Conservation (phyloP, 768 basidiomycete species). For the Suillus subaureus region DNA sequence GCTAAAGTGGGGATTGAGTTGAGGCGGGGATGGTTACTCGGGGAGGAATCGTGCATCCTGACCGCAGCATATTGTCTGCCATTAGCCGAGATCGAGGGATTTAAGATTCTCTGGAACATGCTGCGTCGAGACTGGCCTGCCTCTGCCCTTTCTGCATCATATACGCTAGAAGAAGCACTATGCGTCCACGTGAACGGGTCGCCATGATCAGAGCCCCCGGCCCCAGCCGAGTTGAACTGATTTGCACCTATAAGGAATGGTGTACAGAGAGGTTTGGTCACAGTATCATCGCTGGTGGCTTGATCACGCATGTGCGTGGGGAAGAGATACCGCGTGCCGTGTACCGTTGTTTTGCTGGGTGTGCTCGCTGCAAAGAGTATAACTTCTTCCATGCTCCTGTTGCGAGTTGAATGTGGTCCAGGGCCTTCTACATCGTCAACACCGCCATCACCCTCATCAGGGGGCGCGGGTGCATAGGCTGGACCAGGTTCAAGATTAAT, state of each 20-base stretch:
- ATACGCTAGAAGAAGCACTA: not conserved
- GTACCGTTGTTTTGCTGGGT: conserved; percentile 33
- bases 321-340: conserved; percentile 27
- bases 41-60: conserved; percentile 5
- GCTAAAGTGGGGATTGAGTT: not conserved
- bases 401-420: not conserved
- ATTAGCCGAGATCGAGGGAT: not conserved
- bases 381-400: conserved; percentile 29
- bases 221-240: conserved; percentile 26
- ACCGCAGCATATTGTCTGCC: conserved; percentile 13
- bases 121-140: not conserved
- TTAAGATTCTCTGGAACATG: conserved; percentile 5
- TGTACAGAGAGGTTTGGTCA: conserved; percentile 2
- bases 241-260: conserved; percentile 17
- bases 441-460: conserved; percentile 15
- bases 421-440: conserved; percentile 17
- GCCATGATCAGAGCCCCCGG: conserved; percentile 25
- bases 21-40: not conserved
- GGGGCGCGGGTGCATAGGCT: conserved; percentile 23
- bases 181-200: conserved; percentile 26
- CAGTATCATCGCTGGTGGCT: conserved; percentile 10
- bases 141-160: not conserved
- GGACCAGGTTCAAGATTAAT: conserved; percentile 26
- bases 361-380: conserved; percentile 25
- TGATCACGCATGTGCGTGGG: conserved; percentile 18